Base-by-base conservation (phyloP, 768 basidiomycete species). In the Amanita pallidorosea region DNA sequence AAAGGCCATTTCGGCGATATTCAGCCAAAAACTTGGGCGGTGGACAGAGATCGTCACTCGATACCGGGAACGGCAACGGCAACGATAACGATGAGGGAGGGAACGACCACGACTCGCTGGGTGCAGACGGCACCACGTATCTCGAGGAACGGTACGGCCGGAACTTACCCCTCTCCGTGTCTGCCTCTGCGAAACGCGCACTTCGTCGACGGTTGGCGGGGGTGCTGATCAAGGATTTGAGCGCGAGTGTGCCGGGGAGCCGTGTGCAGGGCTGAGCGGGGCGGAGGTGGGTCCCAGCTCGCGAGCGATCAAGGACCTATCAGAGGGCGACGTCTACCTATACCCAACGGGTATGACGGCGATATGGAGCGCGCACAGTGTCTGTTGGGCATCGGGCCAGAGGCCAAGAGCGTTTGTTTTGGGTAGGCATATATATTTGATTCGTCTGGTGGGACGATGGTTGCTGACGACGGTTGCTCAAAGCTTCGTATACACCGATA, bases 401-500 rank as follows among this genome's bases (percentile, higher is more conserved):
- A 63, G 8, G 83, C 80, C 8, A 96, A 94, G 70, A 94, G 89
- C 58, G 78, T 94, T 27, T 95, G 91, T 61, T 97, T 95, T 58
- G 95, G 95, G 94, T 95, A 59, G 55, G 84, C 67, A 23, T 46
- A 18, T 25, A 15, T 22, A 13, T 11, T 2, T 7, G 2, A 9
- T 47, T 17, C 13, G 13, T 23, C 51, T 5, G 36, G 29, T 1
- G 29, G 29, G 9, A 3, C 17, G 45, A 20, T n/a, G 3, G 20
- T 7, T 35, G 34, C 20, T 47, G 36, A 45, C 41, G 18, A 35
- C 11, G 33, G 33, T 23, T 45, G 31, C 13, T 27, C 23, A 27
- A 27, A 96, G 94, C 13, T 99, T 97, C 66, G 85, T 93, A 0
- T 99, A 97, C 63, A 89, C 82, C 7, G 95, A 98, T 61, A 97